Evolutionary conservation across 371 early-diverging fungal species (phyloP).

Genomic region (Choanephora cucurbitarum): DNA sequence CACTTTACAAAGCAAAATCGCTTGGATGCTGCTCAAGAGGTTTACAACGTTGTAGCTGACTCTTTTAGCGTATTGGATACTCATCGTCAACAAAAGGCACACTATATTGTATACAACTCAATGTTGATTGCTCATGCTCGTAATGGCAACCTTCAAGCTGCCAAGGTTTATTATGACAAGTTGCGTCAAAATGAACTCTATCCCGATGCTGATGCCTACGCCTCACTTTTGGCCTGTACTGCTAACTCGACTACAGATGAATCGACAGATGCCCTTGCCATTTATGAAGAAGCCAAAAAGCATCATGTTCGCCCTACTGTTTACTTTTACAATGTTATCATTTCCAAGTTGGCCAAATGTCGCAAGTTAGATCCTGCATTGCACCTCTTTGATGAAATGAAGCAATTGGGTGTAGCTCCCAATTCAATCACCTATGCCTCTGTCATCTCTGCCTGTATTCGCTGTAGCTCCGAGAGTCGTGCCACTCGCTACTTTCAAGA

Average conservation of each 20-base stretch:
- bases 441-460: conserved; percentile 62
- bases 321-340: conserved; percentile 64
- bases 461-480: conserved; percentile 51
- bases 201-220: conserved; percentile 57
- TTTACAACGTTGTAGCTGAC: conserved; percentile 33
- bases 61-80: conserved; percentile 19
- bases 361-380: conserved; percentile 57
- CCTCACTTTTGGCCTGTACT: conserved; percentile 46
- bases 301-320: conserved; percentile 58
- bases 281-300: conserved; percentile 58
- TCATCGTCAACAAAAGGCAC: conserved; percentile 17
- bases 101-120: conserved; percentile 39
- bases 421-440: conserved; percentile 64
- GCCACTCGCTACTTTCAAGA: conserved; percentile 55
- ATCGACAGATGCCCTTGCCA: conserved; percentile 52
- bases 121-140: conserved; percentile 62
- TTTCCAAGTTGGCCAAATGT: conserved; percentile 61
- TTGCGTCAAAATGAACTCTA: conserved; percentile 31
- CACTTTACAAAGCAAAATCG: conserved; percentile 28
- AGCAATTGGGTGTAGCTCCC: conserved; percentile 44
- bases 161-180: conserved; percentile 52
- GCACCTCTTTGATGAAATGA: conserved; percentile 60
- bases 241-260: conserved; percentile 56
- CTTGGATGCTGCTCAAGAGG: conserved; percentile 24
- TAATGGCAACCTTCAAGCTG: conserved; percentile 36